Evolutionary conservation across 768 basidiomycete genomes (phyloP), one percentile per base, ranked within the genome.

Genomic region (Obba rivulosa): DNA sequence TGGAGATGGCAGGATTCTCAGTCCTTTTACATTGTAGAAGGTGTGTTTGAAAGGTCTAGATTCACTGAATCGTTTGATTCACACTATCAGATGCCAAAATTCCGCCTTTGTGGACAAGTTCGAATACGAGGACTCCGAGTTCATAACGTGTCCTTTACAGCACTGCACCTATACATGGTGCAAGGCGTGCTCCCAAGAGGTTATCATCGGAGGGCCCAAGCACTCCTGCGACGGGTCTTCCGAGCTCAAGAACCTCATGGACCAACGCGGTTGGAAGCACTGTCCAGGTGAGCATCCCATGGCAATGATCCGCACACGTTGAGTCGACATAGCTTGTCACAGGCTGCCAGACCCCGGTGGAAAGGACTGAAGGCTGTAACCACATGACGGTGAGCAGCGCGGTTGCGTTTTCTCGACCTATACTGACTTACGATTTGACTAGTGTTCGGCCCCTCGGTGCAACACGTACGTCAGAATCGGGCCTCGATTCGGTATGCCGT

Each of bases 191-290:
- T 74, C 73, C 24, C 75, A 78, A 48, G 46, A 61, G 52, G 50
- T 70, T 44, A 45, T 51, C 8, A 18, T 62, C 9, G 64, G 59
- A 16, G 72, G 68, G 5, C 70, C 68, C 11, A 64, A 66, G 46
- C 79, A 82, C 58, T 77, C 77, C 0, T 85, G 83, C 59, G 81
- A 82, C 49, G 80, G 78, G 4, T 68, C 76, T 13, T 67, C 68
- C 1, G 82, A 83, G 55, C 67, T 83, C 8, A 69, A 73, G 4
- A 62, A 72, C 44, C 50, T 81, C 38, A 79, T 82, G 77, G 59
- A 65, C 34, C 52, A 66, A 55, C 63, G 69, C n/a, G 81, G 81
- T 5, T n/a, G n/a, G n/a, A n/a, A n/a, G n/a, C n/a, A n/a, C n/a
- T n/a, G n/a, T n/a, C n/a, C n/a, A n/a, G n/a, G n/a, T n/a, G n/a